These are phyloP conservation scores for Dryas drummondii DNA, from an alignment of 306 rosid species.

Conservation along the genomic window DNA sequence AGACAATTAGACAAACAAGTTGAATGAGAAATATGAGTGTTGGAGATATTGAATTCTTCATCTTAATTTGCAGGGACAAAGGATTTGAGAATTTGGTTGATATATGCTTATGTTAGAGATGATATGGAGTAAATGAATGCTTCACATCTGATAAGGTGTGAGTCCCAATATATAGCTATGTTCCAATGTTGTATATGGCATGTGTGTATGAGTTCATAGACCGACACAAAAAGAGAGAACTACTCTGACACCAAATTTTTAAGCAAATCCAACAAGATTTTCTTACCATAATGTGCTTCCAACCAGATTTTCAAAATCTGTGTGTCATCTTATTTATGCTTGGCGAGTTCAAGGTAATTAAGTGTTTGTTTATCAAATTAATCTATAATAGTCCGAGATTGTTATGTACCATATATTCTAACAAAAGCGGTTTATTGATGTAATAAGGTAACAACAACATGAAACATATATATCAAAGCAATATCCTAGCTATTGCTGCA, in stretches of 20 bases:
- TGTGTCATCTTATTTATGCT: too few species aligned
- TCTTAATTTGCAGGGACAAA: constrained; percentile 9
- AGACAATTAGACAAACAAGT: constrained; percentile 20
- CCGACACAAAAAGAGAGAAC: constrained; percentile 22
- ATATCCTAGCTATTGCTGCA: constrained; percentile 30
- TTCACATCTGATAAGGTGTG: neutral
- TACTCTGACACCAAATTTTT: neutral
- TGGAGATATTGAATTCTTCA: constrained; percentile 20
- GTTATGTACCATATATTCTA: too few species aligned
- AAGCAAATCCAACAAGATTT: neutral
- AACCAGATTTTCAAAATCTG: too few species aligned
- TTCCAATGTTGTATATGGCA: too few species aligned
- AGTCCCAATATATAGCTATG: neutral
- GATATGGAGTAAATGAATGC: neutral
- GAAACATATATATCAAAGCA: too few species aligned
- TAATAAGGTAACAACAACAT: too few species aligned
- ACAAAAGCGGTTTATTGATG: too few species aligned
- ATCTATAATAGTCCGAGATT: too few species aligned
- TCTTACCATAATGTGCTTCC: neutral
- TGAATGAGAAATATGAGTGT: constrained; percentile 20
- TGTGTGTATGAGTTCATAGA: neutral
- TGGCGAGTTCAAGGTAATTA: too few species aligned
- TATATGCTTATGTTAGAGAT: neutral
- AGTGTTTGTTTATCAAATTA: too few species aligned
- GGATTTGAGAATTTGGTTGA: neutral